Percentiles rank a stretch among this genome's conserved stretches.
Conservation (phyloP, 176 grass and related monocot species). For the Aechmea fasciata region DNA sequence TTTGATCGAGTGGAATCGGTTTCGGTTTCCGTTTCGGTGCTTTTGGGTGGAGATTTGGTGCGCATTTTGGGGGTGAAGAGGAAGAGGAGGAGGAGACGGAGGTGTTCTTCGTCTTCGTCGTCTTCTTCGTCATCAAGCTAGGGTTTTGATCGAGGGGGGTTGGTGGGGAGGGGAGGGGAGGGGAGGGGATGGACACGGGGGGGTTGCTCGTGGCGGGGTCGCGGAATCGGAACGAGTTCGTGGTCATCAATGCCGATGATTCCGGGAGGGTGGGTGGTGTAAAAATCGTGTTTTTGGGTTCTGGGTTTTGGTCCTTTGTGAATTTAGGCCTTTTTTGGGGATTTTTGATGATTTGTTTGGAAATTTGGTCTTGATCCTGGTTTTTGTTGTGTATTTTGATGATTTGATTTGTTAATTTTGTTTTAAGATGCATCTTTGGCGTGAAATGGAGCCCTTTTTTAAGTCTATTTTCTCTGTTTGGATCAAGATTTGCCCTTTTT, state of each 20-base stretch:
- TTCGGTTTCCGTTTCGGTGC: no score
- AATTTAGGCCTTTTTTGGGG: not conserved
- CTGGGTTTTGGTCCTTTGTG: not conserved
- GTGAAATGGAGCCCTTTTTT: not conserved
- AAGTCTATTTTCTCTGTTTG: not conserved
- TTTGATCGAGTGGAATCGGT: no score
- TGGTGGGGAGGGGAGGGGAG: not conserved
- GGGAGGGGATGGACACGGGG: conserved; percentile 30
- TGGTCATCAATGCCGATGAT: conserved; percentile 45
- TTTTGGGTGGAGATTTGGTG: no score
- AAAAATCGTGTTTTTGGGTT: not conserved
- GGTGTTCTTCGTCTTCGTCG: no score
- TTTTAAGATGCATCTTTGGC: not conserved
- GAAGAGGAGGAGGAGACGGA: not conserved
- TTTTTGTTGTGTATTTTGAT: no score
- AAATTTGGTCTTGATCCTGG: not conserved
- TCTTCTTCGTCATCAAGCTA: not conserved
- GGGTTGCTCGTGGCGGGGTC: conserved; percentile 37
- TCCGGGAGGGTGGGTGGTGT: conserved; percentile 21
- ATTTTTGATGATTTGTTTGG: not conserved
- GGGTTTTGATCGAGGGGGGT: not conserved
- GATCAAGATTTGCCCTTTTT: no score
- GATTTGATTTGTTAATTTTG: no score
- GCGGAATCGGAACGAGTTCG: conserved; percentile 28
- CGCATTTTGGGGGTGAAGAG: not conserved